phyloP scores from a whole-genome alignment of 768 basidiomycete genomes.

The Tephrocybe sp. region DNA sequence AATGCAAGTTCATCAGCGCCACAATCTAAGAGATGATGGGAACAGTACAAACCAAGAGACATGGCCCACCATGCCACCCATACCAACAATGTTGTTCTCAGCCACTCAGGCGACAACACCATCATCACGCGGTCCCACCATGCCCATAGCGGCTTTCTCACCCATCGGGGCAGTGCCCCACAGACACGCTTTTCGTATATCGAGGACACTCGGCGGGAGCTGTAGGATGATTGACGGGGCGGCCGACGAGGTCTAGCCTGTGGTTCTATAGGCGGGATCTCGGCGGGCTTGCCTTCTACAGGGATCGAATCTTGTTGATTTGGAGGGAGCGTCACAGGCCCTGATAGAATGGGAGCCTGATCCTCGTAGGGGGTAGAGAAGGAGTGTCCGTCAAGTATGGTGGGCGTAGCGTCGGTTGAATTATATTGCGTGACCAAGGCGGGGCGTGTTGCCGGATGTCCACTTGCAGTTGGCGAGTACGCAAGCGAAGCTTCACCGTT shows the following conservation, averaged over 20 bases:
- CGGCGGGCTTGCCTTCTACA: slow-evolving; percentile 7
- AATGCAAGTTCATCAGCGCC: slow-evolving; percentile 6
- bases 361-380: slow-evolving; percentile 25
- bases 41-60: slow-evolving; percentile 60
- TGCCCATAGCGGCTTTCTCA: slow-evolving; percentile 59
- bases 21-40: not conserved
- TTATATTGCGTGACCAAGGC: slow-evolving; percentile 31
- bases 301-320: not conserved
- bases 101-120: slow-evolving; percentile 78
- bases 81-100: slow-evolving; percentile 71
- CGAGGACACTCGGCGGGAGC: slow-evolving; percentile 36
- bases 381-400: slow-evolving; percentile 27
- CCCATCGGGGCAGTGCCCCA: slow-evolving; percentile 48
- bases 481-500: slow-evolving; percentile 20
- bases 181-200: slow-evolving; percentile 45
- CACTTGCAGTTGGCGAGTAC: not conserved
- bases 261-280: not conserved
- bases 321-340: not conserved
- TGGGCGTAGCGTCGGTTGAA: slow-evolving; percentile 32
- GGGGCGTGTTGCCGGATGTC: slow-evolving; percentile 10
- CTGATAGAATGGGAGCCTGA: slow-evolving; percentile 18
- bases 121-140: slow-evolving; percentile 70
- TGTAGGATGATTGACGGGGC: not conserved
- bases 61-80: slow-evolving; percentile 80
- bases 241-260: not conserved